phyloP scores from a whole-genome alignment of 2,329 filamentous ascomycete species.

The Penicillium sp. region DNA sequence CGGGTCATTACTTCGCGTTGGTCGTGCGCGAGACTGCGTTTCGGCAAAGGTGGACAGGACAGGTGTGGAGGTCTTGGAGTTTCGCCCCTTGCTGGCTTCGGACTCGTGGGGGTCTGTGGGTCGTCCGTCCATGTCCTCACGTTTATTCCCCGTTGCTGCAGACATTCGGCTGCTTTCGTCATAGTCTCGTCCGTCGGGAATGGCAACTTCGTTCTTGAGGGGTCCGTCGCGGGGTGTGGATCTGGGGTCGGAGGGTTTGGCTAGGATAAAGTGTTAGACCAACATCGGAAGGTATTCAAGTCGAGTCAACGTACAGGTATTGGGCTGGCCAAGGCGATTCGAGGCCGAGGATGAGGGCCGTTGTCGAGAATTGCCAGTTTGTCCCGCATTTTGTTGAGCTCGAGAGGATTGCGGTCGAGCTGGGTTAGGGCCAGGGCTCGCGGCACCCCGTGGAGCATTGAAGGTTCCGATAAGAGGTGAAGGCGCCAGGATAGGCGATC shows the following conservation, averaged over 20 bases:
- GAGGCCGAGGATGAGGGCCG: constrained; percentile 61
- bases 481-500: constrained; percentile 69
- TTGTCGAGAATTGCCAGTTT: constrained; percentile 56
- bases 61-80: constrained; percentile 44
- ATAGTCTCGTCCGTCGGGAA: constrained; percentile 31
- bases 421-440: constrained; percentile 60
- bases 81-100: constrained; percentile 36
- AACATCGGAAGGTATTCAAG: constrained; percentile 27
- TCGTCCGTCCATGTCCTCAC: constrained; percentile 37
- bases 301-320: constrained; percentile 46
- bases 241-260: constrained; percentile 51
- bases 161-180: constrained; percentile 21
- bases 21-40: constrained; percentile 30
- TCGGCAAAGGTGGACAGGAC: constrained; percentile 38
- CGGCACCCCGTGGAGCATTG: constrained; percentile 54
- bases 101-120: constrained; percentile 33
- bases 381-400: constrained; percentile 71
- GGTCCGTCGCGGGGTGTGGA: constrained; percentile 50
- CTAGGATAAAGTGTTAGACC: constrained; percentile 26
- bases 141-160: constrained; percentile 28
- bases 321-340: constrained; percentile 52
- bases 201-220: constrained; percentile 36
- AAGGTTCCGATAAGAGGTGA: constrained; percentile 72
- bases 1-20: constrained; percentile 35
- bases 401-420: constrained; percentile 67